Evolutionary conservation across 139 green algal genomes (phyloP).

Genomic region (Chara braunii): DNA sequence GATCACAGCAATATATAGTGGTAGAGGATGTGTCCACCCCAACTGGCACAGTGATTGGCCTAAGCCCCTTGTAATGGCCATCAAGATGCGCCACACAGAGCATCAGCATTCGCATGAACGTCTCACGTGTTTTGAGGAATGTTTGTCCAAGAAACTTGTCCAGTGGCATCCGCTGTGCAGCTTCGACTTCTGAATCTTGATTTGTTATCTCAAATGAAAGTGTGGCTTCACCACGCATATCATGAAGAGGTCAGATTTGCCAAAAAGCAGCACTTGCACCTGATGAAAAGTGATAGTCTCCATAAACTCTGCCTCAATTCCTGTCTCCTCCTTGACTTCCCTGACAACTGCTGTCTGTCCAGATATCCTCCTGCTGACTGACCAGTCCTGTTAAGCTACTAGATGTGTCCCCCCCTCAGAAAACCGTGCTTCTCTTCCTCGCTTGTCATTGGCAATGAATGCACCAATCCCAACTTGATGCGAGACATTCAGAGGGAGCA

Average conservation of each 20-base stretch:
- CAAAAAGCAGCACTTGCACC: slow-evolving; percentile 36
- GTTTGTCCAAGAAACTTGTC: no score
- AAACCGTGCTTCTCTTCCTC: slow-evolving; percentile 36
- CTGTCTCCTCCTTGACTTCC: slow-evolving; percentile 49
- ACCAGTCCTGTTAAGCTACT: slow-evolving; percentile 48
- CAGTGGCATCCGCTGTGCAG: no score
- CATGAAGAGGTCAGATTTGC: slow-evolving; percentile 47
- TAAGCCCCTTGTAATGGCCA: no score
- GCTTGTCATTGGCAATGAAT: slow-evolving; percentile 38
- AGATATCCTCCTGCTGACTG: slow-evolving; percentile 37
- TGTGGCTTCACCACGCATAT: slow-evolving; percentile 27
- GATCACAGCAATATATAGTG: no score
- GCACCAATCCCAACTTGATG: slow-evolving; percentile 49
- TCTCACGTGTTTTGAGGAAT: no score
- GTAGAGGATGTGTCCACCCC: no score
- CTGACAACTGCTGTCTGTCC: slow-evolving; percentile 34
- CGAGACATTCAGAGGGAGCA: slow-evolving; percentile 40
- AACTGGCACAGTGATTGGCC: no score
- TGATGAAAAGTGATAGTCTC: slow-evolving; percentile 31
- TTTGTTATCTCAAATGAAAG: slow-evolving; percentile 22
- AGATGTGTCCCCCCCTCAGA: slow-evolving; percentile 32
- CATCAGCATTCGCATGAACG: no score
- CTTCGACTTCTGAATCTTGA: slow-evolving; percentile 27
- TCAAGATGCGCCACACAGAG: no score
- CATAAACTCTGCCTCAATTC: slow-evolving; percentile 32